phyloP scores from a whole-genome alignment of 2,329 filamentous ascomycete species.

The Coniochaeta sp. region DNA sequence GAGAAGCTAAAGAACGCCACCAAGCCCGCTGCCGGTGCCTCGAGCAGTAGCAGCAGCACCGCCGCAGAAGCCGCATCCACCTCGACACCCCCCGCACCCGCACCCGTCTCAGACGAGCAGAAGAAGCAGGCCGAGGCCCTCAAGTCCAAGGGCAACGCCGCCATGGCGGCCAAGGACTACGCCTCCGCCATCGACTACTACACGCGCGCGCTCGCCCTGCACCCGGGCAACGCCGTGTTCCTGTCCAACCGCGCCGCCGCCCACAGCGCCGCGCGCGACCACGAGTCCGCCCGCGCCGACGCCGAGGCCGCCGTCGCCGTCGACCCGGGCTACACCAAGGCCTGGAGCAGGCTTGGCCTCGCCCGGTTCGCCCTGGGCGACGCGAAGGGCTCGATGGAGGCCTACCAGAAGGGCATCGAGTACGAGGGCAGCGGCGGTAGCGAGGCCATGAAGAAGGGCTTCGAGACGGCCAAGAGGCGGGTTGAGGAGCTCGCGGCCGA shows the following conservation, averaged over 20 bases:
- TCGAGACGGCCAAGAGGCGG: slow-evolving; percentile 82
- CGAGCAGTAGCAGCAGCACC: background rate
- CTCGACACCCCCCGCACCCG: slow-evolving; percentile 26
- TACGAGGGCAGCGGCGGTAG: slow-evolving; percentile 89
- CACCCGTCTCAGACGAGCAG: slow-evolving; percentile 42
- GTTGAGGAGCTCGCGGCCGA: slow-evolving; percentile 69
- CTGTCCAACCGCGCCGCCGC: slow-evolving; percentile 96
- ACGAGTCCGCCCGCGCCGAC: slow-evolving; percentile 76
- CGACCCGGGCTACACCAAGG: slow-evolving; percentile 93
- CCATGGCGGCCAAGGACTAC: slow-evolving; percentile 95
- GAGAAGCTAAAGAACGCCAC: slow-evolving; percentile 74
- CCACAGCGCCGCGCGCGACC: slow-evolving; percentile 76
- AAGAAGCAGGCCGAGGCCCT: slow-evolving; percentile 80
- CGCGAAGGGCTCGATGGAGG: slow-evolving; percentile 85
- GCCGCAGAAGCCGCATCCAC: too few relatives aligned
- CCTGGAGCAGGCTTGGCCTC: slow-evolving; percentile 88
- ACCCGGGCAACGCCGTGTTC: slow-evolving; percentile 88
- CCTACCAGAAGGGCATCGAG: slow-evolving; percentile 88
- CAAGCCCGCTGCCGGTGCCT: slow-evolving; percentile 23
- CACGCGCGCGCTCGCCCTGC: slow-evolving; percentile 73
- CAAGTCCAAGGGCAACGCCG: slow-evolving; percentile 86
- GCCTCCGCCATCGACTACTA: slow-evolving; percentile 74
- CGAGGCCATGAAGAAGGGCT: slow-evolving; percentile 96
- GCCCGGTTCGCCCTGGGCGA: slow-evolving; percentile 90
- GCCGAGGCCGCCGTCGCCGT: slow-evolving; percentile 83